Base-by-base conservation (phyloP, 2,329 filamentous ascomycete genomes). In the Fusarium sp. region DNA sequence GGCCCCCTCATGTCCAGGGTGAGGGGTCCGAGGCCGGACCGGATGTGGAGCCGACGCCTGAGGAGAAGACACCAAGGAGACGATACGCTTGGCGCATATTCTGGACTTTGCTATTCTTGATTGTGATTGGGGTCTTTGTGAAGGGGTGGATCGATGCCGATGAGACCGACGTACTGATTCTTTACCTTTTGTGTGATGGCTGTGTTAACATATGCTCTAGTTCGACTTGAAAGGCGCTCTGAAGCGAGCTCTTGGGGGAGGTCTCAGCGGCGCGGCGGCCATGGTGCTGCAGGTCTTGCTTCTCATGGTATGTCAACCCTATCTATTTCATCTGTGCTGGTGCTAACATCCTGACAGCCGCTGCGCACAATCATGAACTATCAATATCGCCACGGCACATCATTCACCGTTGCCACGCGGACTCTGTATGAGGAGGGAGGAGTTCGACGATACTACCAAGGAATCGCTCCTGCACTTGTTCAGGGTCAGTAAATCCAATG, bases 331-430 rank as follows among this genome's bases (percentile, higher is more conserved):
- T 1, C 2, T n/a, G 16, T 31, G 9, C 16, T 2, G 10, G 0
- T 1, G 2, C 20, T 71, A 1, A 71, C 8, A 9, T 0, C 1
- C 1, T 2, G 5, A 56, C 10, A 87, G 85, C 86, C 85, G 5
- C 77, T 87, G 5, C 82, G 85, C 6, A 87, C 85, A 0, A 85
- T 87, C 14, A 87, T 87, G 85, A 87, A 87, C 76, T 87, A 87
- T 52, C 85, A 87, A 68, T 87, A 87, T 62, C 85, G 85, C 3
- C 85, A 83, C 42, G 85, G 85, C 2, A 82, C 81, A 0, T 80
- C 83, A 0, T 87, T 87, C 64, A 81, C 80, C 4, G 60, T 73
- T 1, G 84, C 85, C 0, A 83, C 81, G 1, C 73, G 77, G 18
- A 86, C 83, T 0, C 80, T 87, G 2, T 85, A 86, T 62, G 71